Evolutionary conservation across 441 rosid genomes (phyloP).

Genomic region (Adansonia gregorii): DNA sequence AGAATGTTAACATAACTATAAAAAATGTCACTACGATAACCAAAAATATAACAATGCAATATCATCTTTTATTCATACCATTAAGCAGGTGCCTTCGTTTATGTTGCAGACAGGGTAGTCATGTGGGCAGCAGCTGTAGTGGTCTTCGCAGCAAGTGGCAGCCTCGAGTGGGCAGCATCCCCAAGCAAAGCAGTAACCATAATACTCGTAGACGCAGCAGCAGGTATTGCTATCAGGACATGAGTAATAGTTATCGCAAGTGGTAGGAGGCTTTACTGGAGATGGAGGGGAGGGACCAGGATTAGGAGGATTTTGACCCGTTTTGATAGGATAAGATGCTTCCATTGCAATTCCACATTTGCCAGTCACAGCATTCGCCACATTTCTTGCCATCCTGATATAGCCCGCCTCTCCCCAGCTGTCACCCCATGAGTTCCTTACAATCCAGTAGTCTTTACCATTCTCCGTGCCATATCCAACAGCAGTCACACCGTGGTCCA

Average conservation of each 20-base stretch:
- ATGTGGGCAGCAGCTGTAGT: constrained; percentile 83
- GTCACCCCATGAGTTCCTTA: constrained; percentile 82
- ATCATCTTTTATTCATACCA: constrained; percentile 45
- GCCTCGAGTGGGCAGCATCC: constrained; percentile 92
- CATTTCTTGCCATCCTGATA: constrained; percentile 66
- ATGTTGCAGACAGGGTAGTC: constrained; percentile 81
- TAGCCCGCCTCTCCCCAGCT: constrained; percentile 89
- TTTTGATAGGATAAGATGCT: constrained; percentile 83
- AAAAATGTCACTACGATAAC: neutral
- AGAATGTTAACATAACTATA: neutral
- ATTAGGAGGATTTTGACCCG: constrained; percentile 80
- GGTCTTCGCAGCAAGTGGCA: constrained; percentile 89
- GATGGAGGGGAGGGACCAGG: constrained; percentile 95
- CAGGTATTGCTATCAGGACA: constrained; percentile 83
- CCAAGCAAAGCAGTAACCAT: constrained; percentile 75
- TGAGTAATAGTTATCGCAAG: constrained; percentile 62
- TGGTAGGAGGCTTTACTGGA: constrained; percentile 69
- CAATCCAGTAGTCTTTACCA: constrained; percentile 74
- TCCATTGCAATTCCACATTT: constrained; percentile 89
- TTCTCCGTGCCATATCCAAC: constrained; percentile 86
- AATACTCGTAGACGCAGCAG: constrained; percentile 71
- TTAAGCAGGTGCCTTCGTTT: constrained; percentile 61
- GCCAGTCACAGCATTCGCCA: constrained; percentile 43
- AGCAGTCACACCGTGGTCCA: constrained; percentile 84
- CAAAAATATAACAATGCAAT: neutral